Percentiles rank a stretch among this genome's conserved stretches.
phyloP scores from a whole-genome alignment of 805 yeast species.

The Kodamaea neixiangensis region DNA sequence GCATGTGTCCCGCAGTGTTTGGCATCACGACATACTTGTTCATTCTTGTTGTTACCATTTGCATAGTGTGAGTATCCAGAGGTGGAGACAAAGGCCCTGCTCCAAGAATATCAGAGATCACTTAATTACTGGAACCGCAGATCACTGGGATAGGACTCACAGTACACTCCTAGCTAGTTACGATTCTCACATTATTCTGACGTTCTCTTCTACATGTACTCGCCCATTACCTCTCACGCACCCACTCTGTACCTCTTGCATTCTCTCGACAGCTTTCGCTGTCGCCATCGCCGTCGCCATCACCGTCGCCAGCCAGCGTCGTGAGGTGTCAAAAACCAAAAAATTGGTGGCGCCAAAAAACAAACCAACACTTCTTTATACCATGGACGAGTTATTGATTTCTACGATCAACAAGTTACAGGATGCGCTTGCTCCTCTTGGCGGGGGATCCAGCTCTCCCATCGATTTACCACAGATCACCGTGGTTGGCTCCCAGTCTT shows the following conservation, averaged over 20 bases:
- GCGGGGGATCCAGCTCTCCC: slow-evolving; percentile 65
- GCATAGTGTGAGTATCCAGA: no score
- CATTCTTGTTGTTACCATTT: no score
- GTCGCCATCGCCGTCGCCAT: neutral
- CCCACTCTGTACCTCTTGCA: neutral
- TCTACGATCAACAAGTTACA: slow-evolving; percentile 79
- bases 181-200: no score
- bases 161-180: no score
- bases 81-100: no score
- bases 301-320: neutral
- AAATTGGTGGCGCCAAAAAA: slow-evolving; percentile 7
- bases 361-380: slow-evolving; percentile 3
- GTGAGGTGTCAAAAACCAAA: neutral
- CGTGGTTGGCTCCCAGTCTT: slow-evolving; percentile 91
- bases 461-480: slow-evolving; percentile 92
- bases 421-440: slow-evolving; percentile 80
- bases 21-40: no score
- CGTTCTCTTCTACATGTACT: no score
- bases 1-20: no score
- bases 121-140: no score
- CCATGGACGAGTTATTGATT: slow-evolving; percentile 75
- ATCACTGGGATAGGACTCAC: no score
- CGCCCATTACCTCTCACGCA: no score
- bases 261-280: neutral
- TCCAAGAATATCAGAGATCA: no score